Conservation (phyloP, 805 yeast genomes). For the Metschnikowia dekortorum region DNA sequence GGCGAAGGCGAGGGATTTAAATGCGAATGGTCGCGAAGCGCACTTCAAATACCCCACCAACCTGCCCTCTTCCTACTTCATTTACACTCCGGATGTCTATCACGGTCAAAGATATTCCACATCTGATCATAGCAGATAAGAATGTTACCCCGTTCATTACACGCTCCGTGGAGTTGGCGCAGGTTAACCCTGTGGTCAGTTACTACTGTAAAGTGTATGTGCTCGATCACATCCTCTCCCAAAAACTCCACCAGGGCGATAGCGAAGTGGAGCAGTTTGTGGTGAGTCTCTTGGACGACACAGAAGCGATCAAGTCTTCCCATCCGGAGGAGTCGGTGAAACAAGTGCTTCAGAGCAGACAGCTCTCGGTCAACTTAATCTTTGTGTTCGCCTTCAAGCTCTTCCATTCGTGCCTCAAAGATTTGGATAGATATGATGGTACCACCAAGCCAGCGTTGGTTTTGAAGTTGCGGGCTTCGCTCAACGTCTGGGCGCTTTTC, state of each 20-base stretch:
- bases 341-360: slow-evolving; percentile 56
- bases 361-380: slow-evolving; percentile 33
- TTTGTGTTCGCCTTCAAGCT: slow-evolving; percentile 51
- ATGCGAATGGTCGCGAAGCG: neutral
- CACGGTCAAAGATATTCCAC: slow-evolving; percentile 10
- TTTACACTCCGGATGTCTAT: neutral
- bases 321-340: slow-evolving; percentile 36
- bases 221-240: slow-evolving; percentile 62
- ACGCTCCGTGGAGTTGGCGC: slow-evolving; percentile 54
- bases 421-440: slow-evolving; percentile 43
- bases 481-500: slow-evolving; percentile 49
- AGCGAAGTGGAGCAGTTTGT: slow-evolving; percentile 58
- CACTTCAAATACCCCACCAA: neutral
- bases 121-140: slow-evolving; percentile 26
- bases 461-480: slow-evolving; percentile 48
- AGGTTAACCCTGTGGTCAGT: slow-evolving; percentile 61
- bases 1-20: no score
- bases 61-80: neutral
- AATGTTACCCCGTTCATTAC: slow-evolving; percentile 44
- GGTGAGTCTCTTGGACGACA: slow-evolving; percentile 57
- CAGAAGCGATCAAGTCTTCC: slow-evolving; percentile 55
- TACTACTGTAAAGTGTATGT: slow-evolving; percentile 69
- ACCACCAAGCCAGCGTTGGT: slow-evolving; percentile 44
- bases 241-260: slow-evolving; percentile 54
- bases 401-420: slow-evolving; percentile 39